Base-by-base conservation (phyloP, 1,284 basidiomycete species). In the Apiotrichum porosum region DNA sequence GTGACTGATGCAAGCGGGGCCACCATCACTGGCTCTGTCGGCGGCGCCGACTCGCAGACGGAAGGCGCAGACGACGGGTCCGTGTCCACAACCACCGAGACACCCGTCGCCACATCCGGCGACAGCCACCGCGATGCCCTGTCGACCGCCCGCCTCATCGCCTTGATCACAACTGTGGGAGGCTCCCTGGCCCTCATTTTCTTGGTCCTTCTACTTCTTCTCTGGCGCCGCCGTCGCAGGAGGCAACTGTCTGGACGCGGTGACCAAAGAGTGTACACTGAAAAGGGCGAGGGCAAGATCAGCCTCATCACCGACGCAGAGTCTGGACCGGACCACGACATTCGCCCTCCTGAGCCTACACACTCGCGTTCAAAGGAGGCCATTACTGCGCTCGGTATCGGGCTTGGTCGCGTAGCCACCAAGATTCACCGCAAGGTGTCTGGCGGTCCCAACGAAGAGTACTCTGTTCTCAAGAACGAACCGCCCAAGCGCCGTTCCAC, bases 401-500 rank as follows among this genome's bases (percentile, higher is more conserved):
- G 45, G 15, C 14, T 38, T 15, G 14, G 37, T 19, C 15, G 30
- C 14, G 33, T 24, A 2, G 41, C 35, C 4, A 32, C 38, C 21
- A 19, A 10, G 22, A 23, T 48, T 28, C 26, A 28, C n/a, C 40
- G 41, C 41, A 38, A 42, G 18, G 18, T 44, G 6, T 49, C 40
- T 12, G 24, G 23, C 31, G 21, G 35, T 5, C 15, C 12, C 37
- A 10, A 39, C 14, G 28, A 47, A 30, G 31, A 41, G 22, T 35
- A 55, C 42, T 33, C 39, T 4, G 19, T 24, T 21, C 32, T 42
- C 41, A 10, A 19, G 19, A 23, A 22, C 14, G 22, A 21, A 4
- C 37, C 28, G 6, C 21, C 44, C 6, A 9, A 26, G 14, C 51
- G 62, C 13, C 51, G 53, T n/a, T 52, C 62, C 6, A 60, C 60